Evolutionary conservation across 2,329 filamentous ascomycete genomes (phyloP).

Genomic region (Exophiala sideris): DNA sequence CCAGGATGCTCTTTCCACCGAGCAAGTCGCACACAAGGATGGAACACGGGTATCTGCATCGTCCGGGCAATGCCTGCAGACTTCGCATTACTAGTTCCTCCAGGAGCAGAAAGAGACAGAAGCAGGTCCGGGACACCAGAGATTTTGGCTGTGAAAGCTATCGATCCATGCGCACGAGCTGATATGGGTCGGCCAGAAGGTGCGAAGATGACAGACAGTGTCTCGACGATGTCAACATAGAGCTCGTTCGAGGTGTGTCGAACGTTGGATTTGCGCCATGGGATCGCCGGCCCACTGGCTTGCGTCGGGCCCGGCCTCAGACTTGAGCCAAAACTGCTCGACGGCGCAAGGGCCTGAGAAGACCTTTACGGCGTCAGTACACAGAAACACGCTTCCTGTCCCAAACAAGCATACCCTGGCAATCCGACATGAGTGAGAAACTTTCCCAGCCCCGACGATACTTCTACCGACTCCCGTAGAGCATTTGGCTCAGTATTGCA

Average conservation of each 20-base stretch:
- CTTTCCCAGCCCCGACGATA: constrained; percentile 85
- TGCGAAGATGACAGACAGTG: constrained; percentile 79
- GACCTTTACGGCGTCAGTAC: constrained; percentile 32
- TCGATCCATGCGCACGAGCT: constrained; percentile 84
- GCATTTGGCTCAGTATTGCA: constrained; percentile 92
- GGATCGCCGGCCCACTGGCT: constrained; percentile 57
- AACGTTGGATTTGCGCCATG: constrained; percentile 89
- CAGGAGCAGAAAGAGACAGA: constrained; percentile 73
- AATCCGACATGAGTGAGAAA: constrained; percentile 82
- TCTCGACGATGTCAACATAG: constrained; percentile 93
- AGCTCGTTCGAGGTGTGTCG: constrained; percentile 95
- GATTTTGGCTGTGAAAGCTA: constrained; percentile 92
- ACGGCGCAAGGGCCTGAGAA: constrained; percentile 40
- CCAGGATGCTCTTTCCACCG: constrained; percentile 85
- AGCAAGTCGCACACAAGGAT: constrained; percentile 88
- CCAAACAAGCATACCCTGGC: constrained; percentile 56
- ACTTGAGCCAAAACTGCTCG: constrained; percentile 41
- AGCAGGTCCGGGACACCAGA: constrained; percentile 91
- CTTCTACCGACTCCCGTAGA: constrained; percentile 83
- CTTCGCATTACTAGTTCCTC: constrained; percentile 64
- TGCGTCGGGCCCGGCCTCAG: constrained; percentile 30
- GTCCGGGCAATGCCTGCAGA: constrained; percentile 56
- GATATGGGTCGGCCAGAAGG: constrained; percentile 84
- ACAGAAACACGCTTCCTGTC: neutral
- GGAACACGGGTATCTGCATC: constrained; percentile 87